phyloP scores from a whole-genome alignment of 2,329 filamentous ascomycete genomes.

The Neonectria sp. region DNA sequence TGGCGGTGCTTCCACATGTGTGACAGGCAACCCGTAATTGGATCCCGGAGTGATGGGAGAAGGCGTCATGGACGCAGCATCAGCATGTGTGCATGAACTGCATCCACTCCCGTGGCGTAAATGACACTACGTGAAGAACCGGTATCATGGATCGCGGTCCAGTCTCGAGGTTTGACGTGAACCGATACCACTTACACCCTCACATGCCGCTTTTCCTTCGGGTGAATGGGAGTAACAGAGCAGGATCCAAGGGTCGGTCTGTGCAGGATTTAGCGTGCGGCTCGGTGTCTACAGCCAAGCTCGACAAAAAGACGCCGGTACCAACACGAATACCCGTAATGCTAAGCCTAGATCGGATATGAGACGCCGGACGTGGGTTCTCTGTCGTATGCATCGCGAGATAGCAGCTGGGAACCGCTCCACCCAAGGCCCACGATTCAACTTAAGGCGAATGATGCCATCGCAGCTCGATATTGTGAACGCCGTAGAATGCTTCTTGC shows the following conservation, averaged over 20 bases:
- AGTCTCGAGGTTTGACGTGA: no score
- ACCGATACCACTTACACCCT: no score
- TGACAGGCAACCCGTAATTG: background rate
- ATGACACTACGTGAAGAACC: no score
- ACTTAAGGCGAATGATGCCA: conserved; percentile 2
- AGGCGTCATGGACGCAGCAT: no score
- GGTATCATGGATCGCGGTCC: no score
- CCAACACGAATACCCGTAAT: background rate
- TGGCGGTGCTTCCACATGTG: background rate
- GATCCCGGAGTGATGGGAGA: background rate
- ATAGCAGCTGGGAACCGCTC: background rate
- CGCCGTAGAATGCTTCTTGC: background rate
- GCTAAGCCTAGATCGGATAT: background rate
- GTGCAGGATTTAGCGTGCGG: conserved; percentile 4
- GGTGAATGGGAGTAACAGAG: background rate
- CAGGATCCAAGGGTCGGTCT: background rate
- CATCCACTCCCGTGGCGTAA: background rate
- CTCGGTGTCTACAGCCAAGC: background rate
- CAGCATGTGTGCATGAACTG: background rate
- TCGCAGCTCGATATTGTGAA: conserved; percentile 10
- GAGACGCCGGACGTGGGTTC: background rate
- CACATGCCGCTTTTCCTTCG: background rate
- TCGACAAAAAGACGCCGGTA: background rate
- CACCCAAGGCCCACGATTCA: background rate
- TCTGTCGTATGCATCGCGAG: background rate